Percentiles rank a stretch among this genome's conserved stretches.
Evolutionary conservation across 305 asterid species (phyloP).

Genomic region (Fraxinus sp.): DNA sequence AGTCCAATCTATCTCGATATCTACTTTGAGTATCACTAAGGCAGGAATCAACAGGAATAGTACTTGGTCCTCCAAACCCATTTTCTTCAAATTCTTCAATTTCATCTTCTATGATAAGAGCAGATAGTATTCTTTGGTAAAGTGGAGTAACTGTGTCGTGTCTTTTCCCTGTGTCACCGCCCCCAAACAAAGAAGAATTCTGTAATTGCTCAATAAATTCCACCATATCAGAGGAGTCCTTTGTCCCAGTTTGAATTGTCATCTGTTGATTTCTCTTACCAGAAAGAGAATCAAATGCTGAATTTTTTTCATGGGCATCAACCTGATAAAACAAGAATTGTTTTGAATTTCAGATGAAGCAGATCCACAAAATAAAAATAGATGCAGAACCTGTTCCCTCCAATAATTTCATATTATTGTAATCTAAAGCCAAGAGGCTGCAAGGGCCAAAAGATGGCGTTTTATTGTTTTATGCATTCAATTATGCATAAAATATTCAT

Average conservation of each 20-base stretch:
- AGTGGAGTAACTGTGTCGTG: slow-evolving; percentile 55
- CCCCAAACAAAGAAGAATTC: slow-evolving; percentile 43
- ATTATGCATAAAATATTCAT: background rate
- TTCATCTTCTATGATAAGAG: slow-evolving; percentile 80
- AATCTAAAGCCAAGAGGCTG: background rate
- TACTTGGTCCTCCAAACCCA: slow-evolving; percentile 52
- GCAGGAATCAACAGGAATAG: slow-evolving; percentile 46
- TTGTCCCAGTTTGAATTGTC: slow-evolving; percentile 37
- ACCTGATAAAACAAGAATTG: slow-evolving; percentile 39
- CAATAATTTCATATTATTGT: slow-evolving; percentile 6
- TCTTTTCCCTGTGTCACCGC: slow-evolving; percentile 42
- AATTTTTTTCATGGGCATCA: slow-evolving; percentile 42
- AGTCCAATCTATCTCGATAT: slow-evolving; percentile 44
- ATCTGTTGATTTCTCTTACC: slow-evolving; percentile 41
- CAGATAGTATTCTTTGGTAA: slow-evolving; percentile 87
- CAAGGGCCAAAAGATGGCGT: background rate
- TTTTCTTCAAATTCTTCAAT: slow-evolving; percentile 72
- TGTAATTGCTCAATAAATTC: slow-evolving; percentile 52
- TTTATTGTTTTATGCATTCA: background rate
- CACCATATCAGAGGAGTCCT: slow-evolving; percentile 36
- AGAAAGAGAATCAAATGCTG: slow-evolving; percentile 39
- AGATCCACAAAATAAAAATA: slow-evolving; percentile 21
- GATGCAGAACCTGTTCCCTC: background rate
- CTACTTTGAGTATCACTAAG: slow-evolving; percentile 42
- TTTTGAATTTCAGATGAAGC: slow-evolving; percentile 26